Conservation (phyloP, 345 rosid genomes). For the Citrus australasica region DNA sequence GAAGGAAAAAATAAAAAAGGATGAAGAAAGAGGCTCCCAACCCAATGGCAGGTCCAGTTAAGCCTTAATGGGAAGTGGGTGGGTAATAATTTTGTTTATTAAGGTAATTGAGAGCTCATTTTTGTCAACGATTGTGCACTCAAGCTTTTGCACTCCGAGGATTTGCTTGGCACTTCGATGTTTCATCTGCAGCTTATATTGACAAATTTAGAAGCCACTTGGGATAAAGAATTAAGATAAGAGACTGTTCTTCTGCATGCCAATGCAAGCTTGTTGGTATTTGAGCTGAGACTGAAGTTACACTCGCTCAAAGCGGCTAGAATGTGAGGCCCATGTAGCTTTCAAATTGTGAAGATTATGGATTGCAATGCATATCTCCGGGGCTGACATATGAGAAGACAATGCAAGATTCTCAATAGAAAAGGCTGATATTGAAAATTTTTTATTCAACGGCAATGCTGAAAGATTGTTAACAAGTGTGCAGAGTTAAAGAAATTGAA, state of each 20-base stretch:
- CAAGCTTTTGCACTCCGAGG: conserved; percentile 11
- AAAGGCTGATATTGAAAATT: no score
- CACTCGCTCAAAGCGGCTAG: no score
- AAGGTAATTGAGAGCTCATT: background rate
- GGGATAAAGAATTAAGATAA: background rate
- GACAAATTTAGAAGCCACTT: background rate
- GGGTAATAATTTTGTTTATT: conserved; percentile 4
- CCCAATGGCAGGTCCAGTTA: conserved; percentile 25
- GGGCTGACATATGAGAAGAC: no score
- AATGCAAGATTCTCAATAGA: no score
- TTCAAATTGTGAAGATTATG: no score
- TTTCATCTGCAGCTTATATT: background rate
- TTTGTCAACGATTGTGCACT: conserved; percentile 29
- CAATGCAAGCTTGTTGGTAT: background rate
- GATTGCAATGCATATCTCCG: no score
- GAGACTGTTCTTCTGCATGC: background rate
- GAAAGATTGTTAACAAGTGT: no score
- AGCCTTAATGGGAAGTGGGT: background rate
- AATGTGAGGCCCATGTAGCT: no score
- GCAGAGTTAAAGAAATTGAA: no score
- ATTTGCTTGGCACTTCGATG: background rate
- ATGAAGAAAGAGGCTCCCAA: conserved; percentile 29
- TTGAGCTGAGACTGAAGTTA: no score
- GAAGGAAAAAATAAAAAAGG: conserved; percentile 5
- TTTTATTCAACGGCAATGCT: no score